These are phyloP conservation scores for Phialocephala subalpina DNA, from an alignment of 2,329 filamentous ascomycete species.

Conservation along the genomic window DNA sequence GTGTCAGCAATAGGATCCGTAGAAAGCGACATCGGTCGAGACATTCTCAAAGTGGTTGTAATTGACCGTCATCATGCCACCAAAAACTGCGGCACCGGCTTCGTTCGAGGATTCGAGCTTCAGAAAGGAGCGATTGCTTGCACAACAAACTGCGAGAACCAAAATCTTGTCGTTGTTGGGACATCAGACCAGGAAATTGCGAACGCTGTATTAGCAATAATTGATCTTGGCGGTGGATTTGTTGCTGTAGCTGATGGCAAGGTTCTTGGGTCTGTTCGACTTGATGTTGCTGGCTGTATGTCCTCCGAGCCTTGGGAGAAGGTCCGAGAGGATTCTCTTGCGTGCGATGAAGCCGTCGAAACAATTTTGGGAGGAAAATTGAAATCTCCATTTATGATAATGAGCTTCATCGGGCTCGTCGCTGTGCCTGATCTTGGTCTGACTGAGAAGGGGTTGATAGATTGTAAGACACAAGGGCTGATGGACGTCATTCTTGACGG, in stretches of 20 bases:
- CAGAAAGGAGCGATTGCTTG: constrained; percentile 36
- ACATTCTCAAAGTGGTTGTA: constrained; percentile 38
- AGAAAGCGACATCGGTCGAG: constrained; percentile 40
- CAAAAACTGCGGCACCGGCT: constrained; percentile 32
- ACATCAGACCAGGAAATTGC: constrained; percentile 36
- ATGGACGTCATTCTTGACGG: constrained; percentile 27
- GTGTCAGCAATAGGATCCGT: constrained; percentile 41
- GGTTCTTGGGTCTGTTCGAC: constrained; percentile 27
- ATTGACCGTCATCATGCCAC: constrained; percentile 37
- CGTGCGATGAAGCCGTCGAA: constrained; percentile 27
- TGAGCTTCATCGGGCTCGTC: constrained; percentile 37
- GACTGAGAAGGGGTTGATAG: constrained; percentile 34
- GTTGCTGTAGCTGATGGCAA: constrained; percentile 28
- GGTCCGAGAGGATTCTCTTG: constrained; percentile 32
- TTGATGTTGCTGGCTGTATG: constrained; percentile 41
- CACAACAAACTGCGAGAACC: constrained; percentile 40
- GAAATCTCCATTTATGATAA: constrained; percentile 38
- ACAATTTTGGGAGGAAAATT: constrained; percentile 31
- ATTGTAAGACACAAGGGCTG: constrained; percentile 27
- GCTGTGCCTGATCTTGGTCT: constrained; percentile 35
- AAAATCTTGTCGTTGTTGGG: constrained; percentile 38
- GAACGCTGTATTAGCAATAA: constrained; percentile 27
- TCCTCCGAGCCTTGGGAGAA: constrained; percentile 28
- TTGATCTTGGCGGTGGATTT: constrained; percentile 31
- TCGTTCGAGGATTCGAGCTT: constrained; percentile 33